Evolutionary conservation across 2,329 filamentous ascomycete species (phyloP), one percentile per base, ranked within the genome.

Genomic region (Emydomyces testavorans): DNA sequence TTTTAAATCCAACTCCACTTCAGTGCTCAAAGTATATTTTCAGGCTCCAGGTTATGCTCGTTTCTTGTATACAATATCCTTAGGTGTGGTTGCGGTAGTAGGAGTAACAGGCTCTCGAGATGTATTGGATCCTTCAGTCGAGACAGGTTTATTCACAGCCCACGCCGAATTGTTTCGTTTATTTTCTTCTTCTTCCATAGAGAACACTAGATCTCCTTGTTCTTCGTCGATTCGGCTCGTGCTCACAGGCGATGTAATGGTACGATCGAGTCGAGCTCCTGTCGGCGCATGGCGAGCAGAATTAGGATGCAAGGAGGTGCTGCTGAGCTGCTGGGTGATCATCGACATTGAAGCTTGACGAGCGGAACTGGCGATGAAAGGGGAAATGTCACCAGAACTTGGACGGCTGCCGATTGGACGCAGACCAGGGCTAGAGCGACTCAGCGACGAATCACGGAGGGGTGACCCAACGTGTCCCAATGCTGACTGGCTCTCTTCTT

Each of bases 381-480:
- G 65, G 37, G 71, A 71, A 10, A 68, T 62, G 51, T 76, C 73
- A 26, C 69, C 70, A 6, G 70, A 67, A 2, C 65, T 57, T 3
- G 71, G 66, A 10, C 71, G 68, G 53, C 67, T 68, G 43, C 67
- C 65, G 31, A 74, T 71, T 35, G 74, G 71, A 13, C 72, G 70
- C 13, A 77, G 56, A 20, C 68, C 68, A n/a, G 73, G 72, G 52
- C 69, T 76, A 21, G 67, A 69, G 39, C 64, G 69, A 54, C 73
- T 69, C 29, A 77, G 61, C 5, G 71, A 73, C 2, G 77, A 78
- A 58, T 81, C 79, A 43, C 79, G 77, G 0, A 83, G 71, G 7
- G 80, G 80, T 2, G 80, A 83, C 31, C 80, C 80, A 37, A 83
- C 73, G 57, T 80, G 77, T 37, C 77, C 76, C 46, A 78, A 72